phyloP scores from a whole-genome alignment of 371 early-diverging fungal species.

The Scutellospora calospora region DNA sequence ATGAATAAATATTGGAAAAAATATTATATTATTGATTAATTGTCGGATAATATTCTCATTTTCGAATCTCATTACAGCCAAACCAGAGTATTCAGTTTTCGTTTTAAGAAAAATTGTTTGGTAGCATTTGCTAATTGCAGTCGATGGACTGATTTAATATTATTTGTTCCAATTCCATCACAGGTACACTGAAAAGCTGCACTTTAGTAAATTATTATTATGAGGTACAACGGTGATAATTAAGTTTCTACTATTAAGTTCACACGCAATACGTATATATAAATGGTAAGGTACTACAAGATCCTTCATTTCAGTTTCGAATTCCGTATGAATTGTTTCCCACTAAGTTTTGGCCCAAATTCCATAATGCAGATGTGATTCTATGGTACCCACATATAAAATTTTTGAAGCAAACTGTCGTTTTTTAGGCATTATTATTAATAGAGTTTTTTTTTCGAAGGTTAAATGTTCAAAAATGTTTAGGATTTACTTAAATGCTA shows the following conservation, averaged over 20 bases:
- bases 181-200: conserved; percentile 7
- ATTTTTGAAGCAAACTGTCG: no score
- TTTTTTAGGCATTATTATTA: no score
- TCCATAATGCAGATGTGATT: no score
- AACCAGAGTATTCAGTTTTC: conserved; percentile 6
- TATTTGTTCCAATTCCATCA: not conserved
- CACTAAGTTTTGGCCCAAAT: not conserved
- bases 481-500: no score
- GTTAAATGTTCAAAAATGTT: no score
- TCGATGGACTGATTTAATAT: not conserved
- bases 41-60: not conserved
- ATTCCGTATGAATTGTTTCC: not conserved
- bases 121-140: not conserved
- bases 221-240: not conserved
- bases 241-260: not conserved
- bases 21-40: not conserved
- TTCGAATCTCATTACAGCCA: not conserved
- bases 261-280: not conserved
- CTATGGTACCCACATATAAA: not conserved
- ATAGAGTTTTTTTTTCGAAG: no score
- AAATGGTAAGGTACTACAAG: no score
- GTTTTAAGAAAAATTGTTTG: not conserved
- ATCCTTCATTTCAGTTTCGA: not conserved
- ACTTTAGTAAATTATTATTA: not conserved
- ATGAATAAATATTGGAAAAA: not conserved